These are phyloP conservation scores for Colletotrichum sp. DNA, from an alignment of 2,329 filamentous ascomycete genomes.

Conservation along the genomic window DNA sequence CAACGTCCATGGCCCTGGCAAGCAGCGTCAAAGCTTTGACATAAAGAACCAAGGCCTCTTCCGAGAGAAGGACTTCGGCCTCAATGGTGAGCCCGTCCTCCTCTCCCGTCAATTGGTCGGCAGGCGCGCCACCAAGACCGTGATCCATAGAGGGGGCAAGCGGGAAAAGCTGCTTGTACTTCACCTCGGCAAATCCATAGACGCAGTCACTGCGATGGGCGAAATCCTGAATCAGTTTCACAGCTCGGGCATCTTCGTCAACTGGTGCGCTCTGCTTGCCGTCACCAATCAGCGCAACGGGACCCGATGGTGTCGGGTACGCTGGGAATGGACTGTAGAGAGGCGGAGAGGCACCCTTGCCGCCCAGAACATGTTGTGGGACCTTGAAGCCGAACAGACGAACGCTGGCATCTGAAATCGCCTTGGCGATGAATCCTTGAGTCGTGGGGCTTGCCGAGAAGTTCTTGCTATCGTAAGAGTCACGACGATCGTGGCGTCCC, in stretches of 20 bases:
- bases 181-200: constrained; percentile 97
- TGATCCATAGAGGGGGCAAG: constrained; percentile 80
- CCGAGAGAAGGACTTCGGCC: constrained; percentile 84
- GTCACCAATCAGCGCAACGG: constrained; percentile 70
- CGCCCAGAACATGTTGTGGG: constrained; percentile 61
- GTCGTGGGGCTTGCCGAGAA: constrained; percentile 78
- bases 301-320: constrained; percentile 73
- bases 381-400: constrained; percentile 76
- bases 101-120: constrained; percentile 58
- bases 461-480: constrained; percentile 75
- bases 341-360: constrained; percentile 73
- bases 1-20: constrained; percentile 94
- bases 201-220: constrained; percentile 95
- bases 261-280: constrained; percentile 63
- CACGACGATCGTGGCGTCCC: constrained; percentile 72
- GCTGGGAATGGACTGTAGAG: constrained; percentile 83
- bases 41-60: constrained; percentile 94
- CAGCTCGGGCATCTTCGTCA: constrained; percentile 81
- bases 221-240: constrained; percentile 87
- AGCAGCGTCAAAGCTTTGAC: constrained; percentile 92
- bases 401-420: constrained; percentile 88
- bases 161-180: constrained; percentile 96
- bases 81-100: constrained; percentile 85
- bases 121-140: constrained; percentile 67
- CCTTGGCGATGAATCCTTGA: constrained; percentile 92